These are phyloP conservation scores for Aspergillus fumigatiaffinis DNA, from an alignment of 2,329 filamentous ascomycete species.

Conservation along the genomic window DNA sequence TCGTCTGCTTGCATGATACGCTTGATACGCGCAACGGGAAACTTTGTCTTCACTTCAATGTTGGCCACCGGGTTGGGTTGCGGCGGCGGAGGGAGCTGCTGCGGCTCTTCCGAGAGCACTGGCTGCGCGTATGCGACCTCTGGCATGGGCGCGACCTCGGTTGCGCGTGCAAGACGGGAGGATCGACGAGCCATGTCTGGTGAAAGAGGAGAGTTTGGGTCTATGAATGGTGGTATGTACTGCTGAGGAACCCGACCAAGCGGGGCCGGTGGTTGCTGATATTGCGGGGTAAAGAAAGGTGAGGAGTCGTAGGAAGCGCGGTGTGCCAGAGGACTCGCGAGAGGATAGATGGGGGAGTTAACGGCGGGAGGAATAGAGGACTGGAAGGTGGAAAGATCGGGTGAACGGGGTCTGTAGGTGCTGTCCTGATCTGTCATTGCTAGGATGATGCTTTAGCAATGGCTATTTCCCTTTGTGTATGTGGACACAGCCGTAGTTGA, in stretches of 20 bases:
- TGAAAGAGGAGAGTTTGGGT: conserved; percentile 16
- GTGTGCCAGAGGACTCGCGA: conserved; percentile 33
- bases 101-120: conserved; percentile 17
- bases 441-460: conserved; percentile 20
- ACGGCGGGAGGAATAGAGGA: conserved; percentile 36
- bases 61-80: conserved; percentile 42
- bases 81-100: conserved; percentile 6
- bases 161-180: conserved; percentile 31
- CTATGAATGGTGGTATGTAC: conserved; percentile 32
- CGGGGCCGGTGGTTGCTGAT: conserved; percentile 24
- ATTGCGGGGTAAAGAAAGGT: conserved; percentile 42
- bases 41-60: conserved; percentile 85
- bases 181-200: conserved; percentile 43
- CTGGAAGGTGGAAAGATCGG: conserved; percentile 50
- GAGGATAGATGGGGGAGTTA: conserved; percentile 27
- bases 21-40: conserved; percentile 96
- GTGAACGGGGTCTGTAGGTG: conserved; percentile 46
- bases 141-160: conserved; percentile 25
- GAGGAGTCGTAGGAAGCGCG: conserved; percentile 46
- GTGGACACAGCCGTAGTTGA: neutral
- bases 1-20: conserved; percentile 99
- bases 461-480: conserved; percentile 2
- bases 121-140: conserved; percentile 23
- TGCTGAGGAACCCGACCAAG: conserved; percentile 30
- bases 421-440: conserved; percentile 44